Base-by-base conservation (phyloP, 176 grass and related monocot species). In the Bolboschoenus planiculmis region DNA sequence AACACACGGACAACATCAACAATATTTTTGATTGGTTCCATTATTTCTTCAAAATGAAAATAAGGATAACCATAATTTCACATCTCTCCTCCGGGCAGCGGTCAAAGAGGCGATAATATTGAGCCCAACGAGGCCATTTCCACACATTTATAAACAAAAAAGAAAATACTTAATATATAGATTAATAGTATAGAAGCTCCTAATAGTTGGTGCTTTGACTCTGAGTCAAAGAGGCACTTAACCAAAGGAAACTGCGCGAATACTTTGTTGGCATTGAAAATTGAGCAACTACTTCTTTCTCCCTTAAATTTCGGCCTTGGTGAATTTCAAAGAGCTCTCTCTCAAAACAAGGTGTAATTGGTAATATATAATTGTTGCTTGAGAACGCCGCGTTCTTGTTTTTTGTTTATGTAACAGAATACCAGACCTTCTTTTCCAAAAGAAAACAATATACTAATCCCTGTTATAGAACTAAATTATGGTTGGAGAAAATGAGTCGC, bases 151-250 rank as follows among this genome's bases (percentile, higher is more conserved):
- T 18, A 37, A 39, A 1, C 27, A 76, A 74, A 46, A 1, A n/a
- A n/a, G 27, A 24, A 43, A 74, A 46, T 62, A 61, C 58, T 26
- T 0, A 71, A 24, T 24, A 1, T 2, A n/a, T 72, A 4, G 26
- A 31, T 63, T n/a, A n/a, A 37, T 47, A 1, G 44, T 10, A 2
- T 75, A 10, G 42, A 75, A 50, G 3, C 24, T 16, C 42, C 31
- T 37, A 10, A 81, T 30, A 64, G 14, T 81, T 47, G 15, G 79
- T 81, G 79, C 79, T 59, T 47, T 81, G n/a, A 81, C 57, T 81
- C 79, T 81, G n/a, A 81, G 79, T 81, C 79, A 81, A 81, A 81
- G 56, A 7, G 34, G 71, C 43, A 75, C 71, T 75, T 48, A 48
- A 75, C 29, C 48, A 59, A 24, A 61, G 55, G 30, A 61, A 81